Evolutionary conservation across 2,329 filamentous ascomycete genomes (phyloP), one percentile per base, ranked within the genome.

Genomic region (Ceratocystis diversiconidia): DNA sequence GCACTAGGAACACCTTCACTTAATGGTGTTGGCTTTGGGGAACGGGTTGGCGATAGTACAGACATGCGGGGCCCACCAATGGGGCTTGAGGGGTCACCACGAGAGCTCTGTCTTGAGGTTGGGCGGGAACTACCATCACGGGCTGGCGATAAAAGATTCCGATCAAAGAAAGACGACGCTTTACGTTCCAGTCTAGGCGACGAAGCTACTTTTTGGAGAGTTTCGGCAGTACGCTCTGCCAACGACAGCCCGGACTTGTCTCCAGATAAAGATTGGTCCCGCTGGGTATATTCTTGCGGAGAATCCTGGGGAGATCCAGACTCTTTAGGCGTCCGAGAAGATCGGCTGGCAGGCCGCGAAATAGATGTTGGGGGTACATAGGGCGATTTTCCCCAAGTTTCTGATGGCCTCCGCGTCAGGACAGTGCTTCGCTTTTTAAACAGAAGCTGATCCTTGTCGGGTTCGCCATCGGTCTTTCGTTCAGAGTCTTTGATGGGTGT

Each of bases 171-270:
- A 65, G 83, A 85, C 0, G 89, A 90, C 7, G 82, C 78, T 64
- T 85, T 83, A 67, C 84, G 83, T 63, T 80, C 83, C 59, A 88
- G 74, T 0, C 83, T 83, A 3, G 92, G 91, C 0, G 91, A 94
- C 0, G 89, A 85, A 0, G 91, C 89, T 36, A 96, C 78, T 60
- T 85, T 83, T 2, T 90, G 82, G 5, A 96, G 77, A 0, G 90
- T 95, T 73, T 95, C 90, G 52, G 95, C 86, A 0, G 92, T 95
- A 66, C 92, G 81, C 70, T 96, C 92, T 0, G 88, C 85, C 3
- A 96, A 78, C 0, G 89, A 92, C 63, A 82, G 79, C 64, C 76
- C 72, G 1, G 75, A 72, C 41, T 74, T 64, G 15, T 61, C 57
- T 2, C 46, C 74, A 28, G 46, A 48, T 10, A n/a, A 19, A 17